Evolutionary conservation across 2,329 filamentous ascomycete species (phyloP).

Genomic region (Mariannaea sp.): DNA sequence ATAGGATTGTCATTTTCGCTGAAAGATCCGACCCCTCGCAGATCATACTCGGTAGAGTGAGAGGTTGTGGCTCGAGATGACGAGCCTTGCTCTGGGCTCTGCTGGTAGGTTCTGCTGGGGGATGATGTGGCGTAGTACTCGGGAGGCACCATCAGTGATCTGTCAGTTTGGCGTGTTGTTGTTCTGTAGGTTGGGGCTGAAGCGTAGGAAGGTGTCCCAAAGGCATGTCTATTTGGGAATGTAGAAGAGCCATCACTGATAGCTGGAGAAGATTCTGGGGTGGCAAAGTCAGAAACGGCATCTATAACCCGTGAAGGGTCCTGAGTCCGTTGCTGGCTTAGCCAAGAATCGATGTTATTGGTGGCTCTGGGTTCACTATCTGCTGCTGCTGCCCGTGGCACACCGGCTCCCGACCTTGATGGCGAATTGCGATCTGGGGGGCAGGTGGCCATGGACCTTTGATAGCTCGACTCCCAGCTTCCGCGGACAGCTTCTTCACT

Average conservation of each 20-base stretch:
- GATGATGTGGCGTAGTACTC: conserved; percentile 26
- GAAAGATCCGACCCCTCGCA: conserved; percentile 33
- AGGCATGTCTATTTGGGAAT: conserved; percentile 21
- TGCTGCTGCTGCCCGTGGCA: conserved; percentile 24
- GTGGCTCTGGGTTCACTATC: conserved; percentile 27
- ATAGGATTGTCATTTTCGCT: conserved; percentile 18
- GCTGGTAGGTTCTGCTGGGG: conserved; percentile 6
- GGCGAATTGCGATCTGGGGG: conserved; percentile 28
- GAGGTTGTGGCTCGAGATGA: conserved; percentile 24
- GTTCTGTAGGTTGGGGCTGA: background rate
- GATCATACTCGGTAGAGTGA: conserved; percentile 29
- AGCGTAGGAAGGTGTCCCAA: conserved; percentile 8
- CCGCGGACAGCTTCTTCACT: conserved; percentile 37
- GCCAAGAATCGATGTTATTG: conserved; percentile 35
- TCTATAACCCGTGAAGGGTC: conserved; percentile 25
- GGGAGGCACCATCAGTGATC: conserved; percentile 14
- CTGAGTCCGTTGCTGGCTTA: conserved; percentile 30
- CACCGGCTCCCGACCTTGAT: conserved; percentile 13
- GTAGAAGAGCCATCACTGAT: conserved; percentile 36
- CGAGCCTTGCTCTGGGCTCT: conserved; percentile 6
- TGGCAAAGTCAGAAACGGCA: conserved; percentile 32
- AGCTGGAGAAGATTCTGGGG: conserved; percentile 33
- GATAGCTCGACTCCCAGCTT: conserved; percentile 34
- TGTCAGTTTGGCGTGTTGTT: conserved; percentile 21
- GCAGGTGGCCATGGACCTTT: conserved; percentile 29